phyloP scores from a whole-genome alignment of 2,329 filamentous ascomycete genomes.

The Phialophora expanda region DNA sequence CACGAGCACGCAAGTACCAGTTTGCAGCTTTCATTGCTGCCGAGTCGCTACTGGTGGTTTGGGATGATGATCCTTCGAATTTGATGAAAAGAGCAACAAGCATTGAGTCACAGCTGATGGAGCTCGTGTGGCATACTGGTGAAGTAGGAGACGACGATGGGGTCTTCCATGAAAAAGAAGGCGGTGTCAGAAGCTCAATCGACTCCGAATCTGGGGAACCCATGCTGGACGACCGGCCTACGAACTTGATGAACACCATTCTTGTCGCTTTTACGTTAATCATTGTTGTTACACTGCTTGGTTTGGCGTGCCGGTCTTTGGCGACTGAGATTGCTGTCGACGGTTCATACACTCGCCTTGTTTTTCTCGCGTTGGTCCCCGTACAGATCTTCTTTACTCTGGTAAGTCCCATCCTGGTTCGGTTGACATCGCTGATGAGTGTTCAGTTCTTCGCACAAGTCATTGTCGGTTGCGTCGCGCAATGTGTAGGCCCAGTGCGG shows the following conservation, averaged over 20 bases:
- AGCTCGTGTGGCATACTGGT: slow-evolving; percentile 72
- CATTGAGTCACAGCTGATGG: slow-evolving; percentile 78
- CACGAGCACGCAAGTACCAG: slow-evolving; percentile 75
- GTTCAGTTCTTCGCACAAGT: slow-evolving; percentile 74
- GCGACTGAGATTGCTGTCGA: slow-evolving; percentile 72
- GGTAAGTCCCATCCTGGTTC: slow-evolving; percentile 44
- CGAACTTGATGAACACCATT: slow-evolving; percentile 72
- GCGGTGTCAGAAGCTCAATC: slow-evolving; percentile 57
- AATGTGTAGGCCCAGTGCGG: slow-evolving; percentile 75
- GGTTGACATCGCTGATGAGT: slow-evolving; percentile 26
- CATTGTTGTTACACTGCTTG: slow-evolving; percentile 69
- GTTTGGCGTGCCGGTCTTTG: slow-evolving; percentile 71
- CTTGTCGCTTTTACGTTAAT: slow-evolving; percentile 70
- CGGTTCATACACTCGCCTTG: slow-evolving; percentile 65
- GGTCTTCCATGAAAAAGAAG: slow-evolving; percentile 59
- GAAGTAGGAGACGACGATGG: slow-evolving; percentile 58
- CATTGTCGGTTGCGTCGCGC: slow-evolving; percentile 74
- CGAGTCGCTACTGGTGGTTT: slow-evolving; percentile 74
- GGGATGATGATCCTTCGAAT: slow-evolving; percentile 79
- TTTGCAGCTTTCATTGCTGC: slow-evolving; percentile 78
- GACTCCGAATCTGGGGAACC: slow-evolving; percentile 74
- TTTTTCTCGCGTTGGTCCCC: slow-evolving; percentile 68
- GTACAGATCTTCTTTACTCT: slow-evolving; percentile 80
- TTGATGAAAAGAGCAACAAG: slow-evolving; percentile 70
- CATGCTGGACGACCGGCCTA: slow-evolving; percentile 67